phyloP scores from a whole-genome alignment of 73 alveolate genomes.

The Symbiodinium pilosum region DNA sequence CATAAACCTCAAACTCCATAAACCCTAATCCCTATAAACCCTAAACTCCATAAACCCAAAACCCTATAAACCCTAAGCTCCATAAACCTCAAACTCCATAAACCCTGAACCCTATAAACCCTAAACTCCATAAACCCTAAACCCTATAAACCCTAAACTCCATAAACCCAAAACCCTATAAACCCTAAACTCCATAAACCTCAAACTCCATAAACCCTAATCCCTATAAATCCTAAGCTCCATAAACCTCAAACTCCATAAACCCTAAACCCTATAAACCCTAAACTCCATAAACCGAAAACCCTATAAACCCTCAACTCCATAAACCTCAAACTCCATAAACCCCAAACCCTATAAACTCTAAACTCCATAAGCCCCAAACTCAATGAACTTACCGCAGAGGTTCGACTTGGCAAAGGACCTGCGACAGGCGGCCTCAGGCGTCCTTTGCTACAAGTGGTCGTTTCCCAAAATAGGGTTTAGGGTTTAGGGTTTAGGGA shows the following conservation, averaged over 20 bases:
- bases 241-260: too few relatives aligned
- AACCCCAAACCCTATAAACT: not conserved
- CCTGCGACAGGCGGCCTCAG: constrained; percentile 68
- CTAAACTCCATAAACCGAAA: not conserved
- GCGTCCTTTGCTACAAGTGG: too few relatives aligned
- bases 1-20: not conserved
- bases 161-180: too few relatives aligned
- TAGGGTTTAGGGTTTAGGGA: not conserved
- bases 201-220: too few relatives aligned
- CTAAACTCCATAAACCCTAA: not conserved
- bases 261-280: too few relatives aligned
- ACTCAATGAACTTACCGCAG: too few relatives aligned
- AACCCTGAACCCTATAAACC: not conserved
- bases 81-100: too few relatives aligned
- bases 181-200: too few relatives aligned
- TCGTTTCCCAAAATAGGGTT: not conserved
- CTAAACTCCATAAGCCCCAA: too few relatives aligned
- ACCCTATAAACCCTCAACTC: not conserved
- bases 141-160: too few relatives aligned
- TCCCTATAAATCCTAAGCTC: too few relatives aligned
- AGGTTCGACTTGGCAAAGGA: constrained; percentile 37
- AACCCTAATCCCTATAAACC: not conserved
- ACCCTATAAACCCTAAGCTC: too few relatives aligned
- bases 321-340: not conserved
- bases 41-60: not conserved